These are phyloP conservation scores for Bryum argenteum DNA, from an alignment of 225 moss, liverwort and hornwort species.

Conservation along the genomic window DNA sequence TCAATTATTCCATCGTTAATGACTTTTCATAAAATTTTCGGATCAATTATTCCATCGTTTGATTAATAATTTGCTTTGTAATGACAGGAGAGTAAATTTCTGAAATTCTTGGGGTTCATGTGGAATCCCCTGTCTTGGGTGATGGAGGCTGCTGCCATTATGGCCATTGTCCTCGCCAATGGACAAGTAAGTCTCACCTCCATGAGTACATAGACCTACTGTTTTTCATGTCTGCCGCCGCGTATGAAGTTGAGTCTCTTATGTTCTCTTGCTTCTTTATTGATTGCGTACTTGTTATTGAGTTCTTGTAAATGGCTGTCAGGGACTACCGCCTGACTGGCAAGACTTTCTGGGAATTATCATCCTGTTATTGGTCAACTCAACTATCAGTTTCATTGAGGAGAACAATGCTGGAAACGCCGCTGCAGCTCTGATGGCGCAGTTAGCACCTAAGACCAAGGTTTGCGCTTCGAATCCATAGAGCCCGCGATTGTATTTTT, in stretches of 20 bases:
- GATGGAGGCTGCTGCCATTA: conserved; percentile 65
- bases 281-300: neutral
- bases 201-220: neutral
- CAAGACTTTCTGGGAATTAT: conserved; percentile 62
- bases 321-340: conserved; percentile 59
- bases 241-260: neutral
- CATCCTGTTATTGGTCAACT: conserved; percentile 48
- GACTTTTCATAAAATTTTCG: neutral
- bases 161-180: conserved; percentile 61
- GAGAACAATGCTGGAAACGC: conserved; percentile 72
- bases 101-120: conserved; percentile 72
- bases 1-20: no score
- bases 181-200: conserved; percentile 40
- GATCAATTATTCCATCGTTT: neutral
- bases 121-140: conserved; percentile 80
- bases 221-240: neutral
- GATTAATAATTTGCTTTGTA: neutral
- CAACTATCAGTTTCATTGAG: conserved; percentile 64
- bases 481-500: neutral
- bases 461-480: conserved; percentile 20
- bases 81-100: conserved; percentile 54
- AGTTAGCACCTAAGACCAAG: conserved; percentile 68
- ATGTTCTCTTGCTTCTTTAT: neutral
- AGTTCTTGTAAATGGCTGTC: conserved; percentile 1
- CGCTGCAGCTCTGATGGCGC: conserved; percentile 67